Base-by-base conservation (phyloP, 2,329 filamentous ascomycete species). In the Dactylella cylindrospora region DNA sequence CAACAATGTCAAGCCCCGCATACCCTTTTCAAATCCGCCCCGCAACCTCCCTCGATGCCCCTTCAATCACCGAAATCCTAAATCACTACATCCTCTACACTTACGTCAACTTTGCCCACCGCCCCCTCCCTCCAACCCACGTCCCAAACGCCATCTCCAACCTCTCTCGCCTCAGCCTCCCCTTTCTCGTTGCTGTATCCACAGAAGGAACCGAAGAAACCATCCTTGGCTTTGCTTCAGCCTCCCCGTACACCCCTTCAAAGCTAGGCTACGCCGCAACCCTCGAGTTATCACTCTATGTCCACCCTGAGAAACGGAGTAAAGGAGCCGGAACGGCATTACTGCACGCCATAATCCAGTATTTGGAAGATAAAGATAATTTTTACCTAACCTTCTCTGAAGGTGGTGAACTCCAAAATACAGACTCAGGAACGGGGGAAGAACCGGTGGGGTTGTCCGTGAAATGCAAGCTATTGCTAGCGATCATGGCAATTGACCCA, bases 1-100 rank as follows among this genome's bases (percentile, higher is more conserved):
- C 13, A 44, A 47, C 39, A 57, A 57, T 57, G 52, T 25, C 45
- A 57, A 50, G 10, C n/a, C 36, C 52, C 49, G 50, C 52, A 17
- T 1, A 35, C 7, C 25, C 29, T 13, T 57, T 43, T 31, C 22
- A 25, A 20, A 33, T 57, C 29, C 17, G 31, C n/a, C 36, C 36
- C 4, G 44, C 52, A 5, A 38, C 9, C 8, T 4, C 15, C 10
- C 17, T 26, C 17, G 43, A 57, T 39, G 15, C 50, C 29, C 52
- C 35, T 10, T 44, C 49, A 39, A 50, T 57, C 8, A 57, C 52
- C 28, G 22, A 26, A 25, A 43, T 57, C 28, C 36, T 50, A 38
- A 44, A 57, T 32, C 52, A 57, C 31, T 57, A 57, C 36, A 44
- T 57, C 17, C 13, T 22, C 7, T 6, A 36, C 36, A 57, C 52